A percentile compares a stretch with the other conserved stretches of the same genome.
These are phyloP conservation scores for Lycium barbarum DNA, from an alignment of 257 asterid genomes.

Conservation along the genomic window DNA sequence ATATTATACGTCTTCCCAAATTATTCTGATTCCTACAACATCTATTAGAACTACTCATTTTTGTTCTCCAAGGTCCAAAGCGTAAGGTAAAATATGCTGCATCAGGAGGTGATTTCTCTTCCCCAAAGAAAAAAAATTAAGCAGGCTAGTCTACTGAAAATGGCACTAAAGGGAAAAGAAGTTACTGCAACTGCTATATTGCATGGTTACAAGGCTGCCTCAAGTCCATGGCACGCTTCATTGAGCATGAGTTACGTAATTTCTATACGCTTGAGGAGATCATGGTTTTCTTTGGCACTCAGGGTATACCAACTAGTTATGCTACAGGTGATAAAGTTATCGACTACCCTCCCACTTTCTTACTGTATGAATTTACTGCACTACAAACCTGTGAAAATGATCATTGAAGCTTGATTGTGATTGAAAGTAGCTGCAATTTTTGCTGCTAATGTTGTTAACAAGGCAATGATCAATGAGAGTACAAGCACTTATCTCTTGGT, in stretches of 20 bases:
- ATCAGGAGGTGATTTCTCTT: background rate
- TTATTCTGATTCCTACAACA: no score
- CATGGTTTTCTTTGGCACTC: no score
- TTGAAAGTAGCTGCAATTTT: background rate
- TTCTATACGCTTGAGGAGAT: no score
- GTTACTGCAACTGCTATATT: no score
- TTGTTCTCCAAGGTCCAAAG: no score
- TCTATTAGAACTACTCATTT: no score
- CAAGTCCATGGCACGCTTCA: no score
- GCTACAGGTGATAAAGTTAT: slow-evolving; percentile 88
- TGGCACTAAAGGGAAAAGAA: background rate
- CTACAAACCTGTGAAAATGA: background rate
- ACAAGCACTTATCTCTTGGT: no score
- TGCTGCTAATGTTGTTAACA: background rate
- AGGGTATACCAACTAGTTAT: background rate
- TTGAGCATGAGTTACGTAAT: no score
- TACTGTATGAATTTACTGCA: slow-evolving; percentile 95
- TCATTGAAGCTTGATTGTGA: background rate
- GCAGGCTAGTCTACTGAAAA: background rate
- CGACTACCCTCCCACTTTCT: slow-evolving; percentile 92
- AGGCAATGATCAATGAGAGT: background rate
- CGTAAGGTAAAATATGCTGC: no score
- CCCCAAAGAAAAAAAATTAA: background rate
- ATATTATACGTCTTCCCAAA: no score
- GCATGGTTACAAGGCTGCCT: no score